Evolutionary conservation across 805 yeast genomes (phyloP).

Genomic region (Tetrapisispora iriomotensis): DNA sequence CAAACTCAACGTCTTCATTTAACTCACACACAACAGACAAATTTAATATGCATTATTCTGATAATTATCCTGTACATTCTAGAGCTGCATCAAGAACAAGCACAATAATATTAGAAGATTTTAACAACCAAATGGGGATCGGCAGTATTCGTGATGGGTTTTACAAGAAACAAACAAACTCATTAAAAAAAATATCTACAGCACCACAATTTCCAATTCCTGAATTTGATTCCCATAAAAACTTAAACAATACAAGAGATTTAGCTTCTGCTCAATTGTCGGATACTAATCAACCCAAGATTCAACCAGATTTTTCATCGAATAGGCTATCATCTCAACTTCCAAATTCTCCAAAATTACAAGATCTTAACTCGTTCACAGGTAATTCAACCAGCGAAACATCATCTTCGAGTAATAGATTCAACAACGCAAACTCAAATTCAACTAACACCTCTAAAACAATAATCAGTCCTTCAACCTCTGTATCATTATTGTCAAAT

Average conservation of each 20-base stretch:
- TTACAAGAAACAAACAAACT: too few species aligned
- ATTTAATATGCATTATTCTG: not conserved
- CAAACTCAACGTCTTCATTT: not conserved
- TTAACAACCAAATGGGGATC: not conserved
- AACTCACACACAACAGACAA: not conserved
- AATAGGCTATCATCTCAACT: not conserved
- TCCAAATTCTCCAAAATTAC: not conserved
- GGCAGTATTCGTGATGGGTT: conserved; percentile 1
- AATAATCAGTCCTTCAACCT: not conserved
- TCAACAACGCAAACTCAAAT: not conserved
- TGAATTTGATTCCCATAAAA: not conserved
- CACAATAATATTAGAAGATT: conserved; percentile 1
- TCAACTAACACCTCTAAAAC: not conserved
- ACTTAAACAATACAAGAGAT: not conserved
- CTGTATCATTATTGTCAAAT: not conserved
- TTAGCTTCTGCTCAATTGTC: too few species aligned
- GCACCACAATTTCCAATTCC: not conserved
- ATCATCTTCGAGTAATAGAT: not conserved
- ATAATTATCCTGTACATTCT: not conserved
- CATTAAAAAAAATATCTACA: too few species aligned
- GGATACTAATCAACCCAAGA: too few species aligned
- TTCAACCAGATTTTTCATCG: too few species aligned
- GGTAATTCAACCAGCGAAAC: not conserved
- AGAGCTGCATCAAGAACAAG: not conserved
- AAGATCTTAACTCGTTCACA: not conserved